phyloP scores from a whole-genome alignment of 768 basidiomycete species.

The Russula earlei region DNA sequence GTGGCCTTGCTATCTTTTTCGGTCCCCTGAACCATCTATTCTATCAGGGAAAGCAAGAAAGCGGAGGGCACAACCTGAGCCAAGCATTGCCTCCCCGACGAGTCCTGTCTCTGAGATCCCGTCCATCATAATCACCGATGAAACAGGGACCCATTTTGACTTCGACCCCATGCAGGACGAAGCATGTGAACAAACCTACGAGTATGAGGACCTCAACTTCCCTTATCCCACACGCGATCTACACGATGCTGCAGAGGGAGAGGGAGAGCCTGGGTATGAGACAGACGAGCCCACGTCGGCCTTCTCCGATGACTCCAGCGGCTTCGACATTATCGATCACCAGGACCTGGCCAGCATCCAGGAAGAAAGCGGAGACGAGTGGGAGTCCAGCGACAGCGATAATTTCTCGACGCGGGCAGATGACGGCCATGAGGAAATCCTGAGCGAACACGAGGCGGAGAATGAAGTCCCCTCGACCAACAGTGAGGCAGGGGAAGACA shows the following conservation, averaged over 20 bases:
- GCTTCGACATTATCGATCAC: background rate
- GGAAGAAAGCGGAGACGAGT: background rate
- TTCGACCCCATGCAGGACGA: too few species aligned
- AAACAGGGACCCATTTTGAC: background rate
- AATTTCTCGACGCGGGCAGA: background rate
- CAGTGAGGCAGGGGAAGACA: background rate
- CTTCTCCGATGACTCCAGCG: background rate
- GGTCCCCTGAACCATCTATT: too few species aligned
- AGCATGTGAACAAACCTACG: background rate
- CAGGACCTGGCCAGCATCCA: background rate
- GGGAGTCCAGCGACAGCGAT: background rate
- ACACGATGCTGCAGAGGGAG: background rate
- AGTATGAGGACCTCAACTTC: background rate
- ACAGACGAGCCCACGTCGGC: background rate
- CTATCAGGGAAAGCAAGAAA: too few species aligned
- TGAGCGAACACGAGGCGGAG: background rate
- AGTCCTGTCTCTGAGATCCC: background rate
- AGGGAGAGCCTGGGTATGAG: background rate
- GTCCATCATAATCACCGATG: background rate
- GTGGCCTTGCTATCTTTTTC: background rate
- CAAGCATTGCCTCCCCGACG: background rate
- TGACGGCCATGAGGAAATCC: background rate
- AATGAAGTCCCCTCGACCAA: background rate
- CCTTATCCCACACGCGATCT: background rate
- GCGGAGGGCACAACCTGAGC: too few species aligned